Evolutionary conservation across 345 rosid genomes (phyloP).

Genomic region (Sisymbrium altissimum): DNA sequence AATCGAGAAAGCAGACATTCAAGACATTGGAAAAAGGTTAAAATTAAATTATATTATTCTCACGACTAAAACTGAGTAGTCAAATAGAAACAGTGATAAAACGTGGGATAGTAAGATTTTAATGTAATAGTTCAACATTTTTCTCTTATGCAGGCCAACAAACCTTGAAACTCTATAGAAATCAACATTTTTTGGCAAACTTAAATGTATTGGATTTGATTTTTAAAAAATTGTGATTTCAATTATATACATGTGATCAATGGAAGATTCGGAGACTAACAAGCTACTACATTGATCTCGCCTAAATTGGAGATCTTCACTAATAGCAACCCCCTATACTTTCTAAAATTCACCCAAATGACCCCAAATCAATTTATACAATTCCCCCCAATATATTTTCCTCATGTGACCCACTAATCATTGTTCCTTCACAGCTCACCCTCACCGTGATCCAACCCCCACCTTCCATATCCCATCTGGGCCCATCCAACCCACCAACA

Average conservation of each 20-base stretch:
- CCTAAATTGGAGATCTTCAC: conserved; percentile 20
- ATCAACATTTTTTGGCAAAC: neutral
- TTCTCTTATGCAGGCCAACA: conserved; percentile 23
- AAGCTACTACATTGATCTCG: conserved; percentile 18
- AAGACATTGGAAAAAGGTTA: neutral
- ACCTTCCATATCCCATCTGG: conserved; percentile 47
- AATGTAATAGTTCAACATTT: neutral
- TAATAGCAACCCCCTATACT: conserved; percentile 27
- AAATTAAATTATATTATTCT: neutral
- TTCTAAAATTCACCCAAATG: conserved; percentile 13
- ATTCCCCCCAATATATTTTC: neutral
- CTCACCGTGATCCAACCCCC: conserved; percentile 58
- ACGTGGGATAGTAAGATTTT: neutral
- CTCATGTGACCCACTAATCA: conserved; percentile 31
- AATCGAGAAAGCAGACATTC: neutral
- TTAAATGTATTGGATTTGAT: neutral
- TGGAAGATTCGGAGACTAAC: conserved; percentile 1
- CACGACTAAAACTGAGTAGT: conserved; percentile 2
- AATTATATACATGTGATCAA: conserved; percentile 19
- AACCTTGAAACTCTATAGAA: conserved; percentile 23
- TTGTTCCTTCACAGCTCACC: conserved; percentile 32
- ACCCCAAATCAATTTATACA: conserved; percentile 26
- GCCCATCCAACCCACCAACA: conserved; percentile 25
- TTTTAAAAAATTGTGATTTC: neutral
- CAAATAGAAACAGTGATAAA: conserved; percentile 13